Percentiles rank a stretch among this genome's conserved stretches.
phyloP scores from a whole-genome alignment of 345 rosid species.

The Crucihimalaya himalaica region DNA sequence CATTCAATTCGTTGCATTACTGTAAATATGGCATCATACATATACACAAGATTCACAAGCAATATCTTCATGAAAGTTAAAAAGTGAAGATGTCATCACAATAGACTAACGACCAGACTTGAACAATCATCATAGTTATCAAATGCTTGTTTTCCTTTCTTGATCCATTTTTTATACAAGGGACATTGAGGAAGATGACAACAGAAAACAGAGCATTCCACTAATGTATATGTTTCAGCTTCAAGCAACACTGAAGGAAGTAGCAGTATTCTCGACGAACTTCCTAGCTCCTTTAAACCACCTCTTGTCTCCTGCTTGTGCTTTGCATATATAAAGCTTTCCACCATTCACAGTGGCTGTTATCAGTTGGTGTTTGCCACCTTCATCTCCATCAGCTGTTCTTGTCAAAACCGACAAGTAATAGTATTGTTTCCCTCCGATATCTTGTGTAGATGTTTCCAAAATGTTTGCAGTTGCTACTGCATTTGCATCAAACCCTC shows the following conservation, averaged over 20 bases:
- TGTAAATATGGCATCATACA: not conserved
- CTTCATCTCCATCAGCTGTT: constrained; percentile 99
- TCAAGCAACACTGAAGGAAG: constrained; percentile 83
- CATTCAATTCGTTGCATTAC: not conserved
- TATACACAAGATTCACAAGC: not conserved
- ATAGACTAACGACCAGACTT: not conserved
- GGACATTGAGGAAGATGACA: constrained; percentile 5
- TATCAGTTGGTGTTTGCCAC: constrained; percentile 86
- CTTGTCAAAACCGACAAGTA: constrained; percentile 73
- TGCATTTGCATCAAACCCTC: constrained; percentile 68
- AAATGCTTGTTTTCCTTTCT: constrained; percentile 9
- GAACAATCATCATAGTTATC: not conserved
- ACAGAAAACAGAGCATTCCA: constrained; percentile 2
- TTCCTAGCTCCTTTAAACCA: constrained; percentile 95
- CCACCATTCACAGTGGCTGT: constrained; percentile 74
- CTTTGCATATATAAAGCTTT: constrained; percentile 87
- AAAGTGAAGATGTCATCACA: not conserved
- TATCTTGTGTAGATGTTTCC: constrained; percentile 48
- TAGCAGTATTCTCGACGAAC: constrained; percentile 66
- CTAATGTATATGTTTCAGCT: not conserved
- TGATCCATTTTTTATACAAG: constrained; percentile 11
- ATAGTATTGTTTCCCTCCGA: constrained; percentile 63
- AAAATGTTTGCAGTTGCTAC: constrained; percentile 90
- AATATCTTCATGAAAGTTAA: not conserved
- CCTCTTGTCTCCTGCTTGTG: constrained; percentile 97